Evolutionary conservation across 371 early-diverging fungal genomes (phyloP), one percentile per base, ranked within the genome.

Genomic region (Mucor velutinosus): DNA sequence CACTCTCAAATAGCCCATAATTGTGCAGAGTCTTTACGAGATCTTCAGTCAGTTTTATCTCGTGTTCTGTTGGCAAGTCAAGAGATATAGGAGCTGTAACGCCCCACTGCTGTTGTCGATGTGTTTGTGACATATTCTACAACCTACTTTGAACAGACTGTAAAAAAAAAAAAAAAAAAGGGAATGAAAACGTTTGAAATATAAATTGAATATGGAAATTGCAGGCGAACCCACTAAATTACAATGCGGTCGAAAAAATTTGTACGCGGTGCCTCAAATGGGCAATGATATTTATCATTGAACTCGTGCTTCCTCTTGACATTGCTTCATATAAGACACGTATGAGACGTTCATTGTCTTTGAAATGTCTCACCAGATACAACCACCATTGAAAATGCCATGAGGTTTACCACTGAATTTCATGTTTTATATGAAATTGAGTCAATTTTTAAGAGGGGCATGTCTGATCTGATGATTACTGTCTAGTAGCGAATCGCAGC

Each of bases 1-100:
- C 90, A 58, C 83, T 82, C 71, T 94, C 97, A 76, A 92, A 96
- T 64, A 93, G 85, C 21, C 89, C 90, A 64, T 86, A 82, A 19
- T 81, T 81, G 43, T 83, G 80, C 53, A 97, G 75, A 0, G 91
- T 85, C 49, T 84, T 76, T 1, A 91, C 73, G 14, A 97, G 82
- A 21, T 76, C 72, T 12, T 83, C 84, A 5, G 94, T 90, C 53
- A 87, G 72, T 25, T 81, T 80, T 25, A 86, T 62, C 51, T 97
- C 96, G 37, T 81, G 77, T 17, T 72, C 76, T 11, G 82, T 85
- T 30, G 92, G 84, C 11, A 30, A 47, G 25, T 75, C 83, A 21
- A 65, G 63, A 32, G 86, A 84, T 55, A 89, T 82, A 21, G 90
- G 90, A 21, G 78, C 77, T 4, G 90, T 89, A 25, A 92, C 88